A percentile compares a stretch with the other conserved stretches of the same genome.
These are phyloP conservation scores for Termitomyces sp. DNA, from an alignment of 768 basidiomycete genomes.

Conservation along the genomic window DNA sequence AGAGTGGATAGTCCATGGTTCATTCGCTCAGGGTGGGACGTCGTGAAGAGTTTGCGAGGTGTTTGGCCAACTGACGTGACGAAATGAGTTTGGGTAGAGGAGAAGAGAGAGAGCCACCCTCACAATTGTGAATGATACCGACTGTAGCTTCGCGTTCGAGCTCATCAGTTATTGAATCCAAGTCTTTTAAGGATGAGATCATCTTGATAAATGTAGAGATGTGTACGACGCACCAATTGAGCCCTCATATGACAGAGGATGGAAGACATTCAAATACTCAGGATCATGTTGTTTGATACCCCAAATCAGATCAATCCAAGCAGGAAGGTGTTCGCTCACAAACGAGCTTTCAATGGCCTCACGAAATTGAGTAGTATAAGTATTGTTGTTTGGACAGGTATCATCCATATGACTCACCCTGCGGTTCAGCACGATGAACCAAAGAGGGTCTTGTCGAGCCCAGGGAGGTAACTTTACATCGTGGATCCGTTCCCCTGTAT, in stretches of 20 bases:
- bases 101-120: constrained; percentile 13
- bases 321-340: constrained; percentile 78
- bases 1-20: constrained; percentile 70
- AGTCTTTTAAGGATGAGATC: constrained; percentile 42
- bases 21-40: constrained; percentile 73
- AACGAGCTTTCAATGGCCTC: constrained; percentile 86
- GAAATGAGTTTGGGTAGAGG: not conserved
- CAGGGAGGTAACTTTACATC: constrained; percentile 88
- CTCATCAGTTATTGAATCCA: constrained; percentile 83
- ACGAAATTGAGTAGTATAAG: not conserved
- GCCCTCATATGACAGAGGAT: constrained; percentile 91
- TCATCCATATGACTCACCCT: constrained; percentile 35
- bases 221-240: constrained; percentile 58
- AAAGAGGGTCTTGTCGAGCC: constrained; percentile 79
- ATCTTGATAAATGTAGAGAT: not conserved
- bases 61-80: constrained; percentile 81
- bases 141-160: constrained; percentile 89
- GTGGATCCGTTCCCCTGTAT: constrained; percentile 75
- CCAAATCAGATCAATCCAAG: constrained; percentile 96
- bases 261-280: constrained; percentile 79
- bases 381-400: not conserved
- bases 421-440: constrained; percentile 80
- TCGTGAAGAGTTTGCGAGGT: constrained; percentile 77
- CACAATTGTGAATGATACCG: constrained; percentile 94
- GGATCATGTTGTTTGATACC: constrained; percentile 81